phyloP scores from a whole-genome alignment of 2,329 filamentous ascomycete genomes.

The Aspergillus fructus region DNA sequence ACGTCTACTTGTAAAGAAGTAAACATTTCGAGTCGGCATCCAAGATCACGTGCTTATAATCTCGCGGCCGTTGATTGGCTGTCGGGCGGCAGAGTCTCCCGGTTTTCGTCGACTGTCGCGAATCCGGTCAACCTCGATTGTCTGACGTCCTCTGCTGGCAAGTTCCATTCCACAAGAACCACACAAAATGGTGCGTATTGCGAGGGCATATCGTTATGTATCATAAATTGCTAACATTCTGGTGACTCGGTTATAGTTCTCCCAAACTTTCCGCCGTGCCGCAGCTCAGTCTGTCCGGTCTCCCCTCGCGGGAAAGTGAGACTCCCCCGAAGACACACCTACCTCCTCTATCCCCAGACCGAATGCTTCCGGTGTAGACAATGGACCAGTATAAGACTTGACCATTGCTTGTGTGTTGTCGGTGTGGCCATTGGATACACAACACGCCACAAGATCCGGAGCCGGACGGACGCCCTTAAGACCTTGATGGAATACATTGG shows the following conservation, averaged over 20 bases:
- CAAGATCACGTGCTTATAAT: slow-evolving; percentile 21
- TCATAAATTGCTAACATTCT: slow-evolving; percentile 17
- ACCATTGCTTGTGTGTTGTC: neutral
- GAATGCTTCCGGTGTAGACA: neutral
- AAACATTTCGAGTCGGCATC: too few relatives aligned
- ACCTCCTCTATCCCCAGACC: neutral
- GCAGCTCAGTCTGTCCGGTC: slow-evolving; percentile 46
- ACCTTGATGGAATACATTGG: neutral
- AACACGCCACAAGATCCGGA: neutral
- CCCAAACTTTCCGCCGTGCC: slow-evolving; percentile 35
- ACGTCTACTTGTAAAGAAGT: neutral
- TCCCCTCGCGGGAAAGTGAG: slow-evolving; percentile 60
- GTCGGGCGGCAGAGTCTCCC: slow-evolving; percentile 25
- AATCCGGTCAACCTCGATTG: slow-evolving; percentile 16
- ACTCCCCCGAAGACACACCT: slow-evolving; percentile 12
- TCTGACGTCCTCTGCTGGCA: slow-evolving; percentile 22
- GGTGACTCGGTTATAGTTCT: slow-evolving; percentile 25
- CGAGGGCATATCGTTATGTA: neutral
- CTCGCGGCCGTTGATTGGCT: slow-evolving; percentile 28
- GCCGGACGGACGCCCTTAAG: neutral
- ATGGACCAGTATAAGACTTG: neutral
- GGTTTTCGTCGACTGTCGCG: slow-evolving; percentile 34
- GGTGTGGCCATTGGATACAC: neutral
- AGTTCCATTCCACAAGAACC: slow-evolving; percentile 22
- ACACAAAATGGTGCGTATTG: slow-evolving; percentile 32